Evolutionary conservation across 2,329 filamentous ascomycete species (phyloP).

Genomic region (Exserohilum turcica): DNA sequence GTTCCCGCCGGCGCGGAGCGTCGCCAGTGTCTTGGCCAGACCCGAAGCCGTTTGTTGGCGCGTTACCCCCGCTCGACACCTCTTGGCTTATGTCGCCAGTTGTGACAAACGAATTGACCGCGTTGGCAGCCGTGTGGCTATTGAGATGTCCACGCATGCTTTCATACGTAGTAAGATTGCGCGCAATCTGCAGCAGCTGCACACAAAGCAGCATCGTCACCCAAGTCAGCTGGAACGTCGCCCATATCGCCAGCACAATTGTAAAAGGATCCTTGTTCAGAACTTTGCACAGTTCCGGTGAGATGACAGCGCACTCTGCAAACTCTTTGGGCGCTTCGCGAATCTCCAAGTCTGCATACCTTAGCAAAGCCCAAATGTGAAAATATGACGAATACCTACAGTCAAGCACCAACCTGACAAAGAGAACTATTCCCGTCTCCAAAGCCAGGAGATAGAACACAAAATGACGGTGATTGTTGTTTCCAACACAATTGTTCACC

Average conservation of each 20-base stretch:
- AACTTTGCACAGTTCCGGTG: slow-evolving; percentile 73
- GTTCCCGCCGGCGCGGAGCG: slow-evolving; percentile 48
- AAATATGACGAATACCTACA: slow-evolving; percentile 60
- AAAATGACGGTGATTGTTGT: slow-evolving; percentile 96
- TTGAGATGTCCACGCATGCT: slow-evolving; percentile 85
- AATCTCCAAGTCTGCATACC: slow-evolving; percentile 64
- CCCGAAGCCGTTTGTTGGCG: slow-evolving; percentile 61
- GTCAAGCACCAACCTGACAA: slow-evolving; percentile 73
- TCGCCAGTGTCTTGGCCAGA: slow-evolving; percentile 62
- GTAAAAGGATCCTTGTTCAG: slow-evolving; percentile 85
- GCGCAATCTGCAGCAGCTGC: slow-evolving; percentile 88
- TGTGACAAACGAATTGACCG: slow-evolving; percentile 75
- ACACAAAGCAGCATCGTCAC: slow-evolving; percentile 96
- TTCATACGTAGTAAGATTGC: slow-evolving; percentile 94
- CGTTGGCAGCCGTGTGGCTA: slow-evolving; percentile 59
- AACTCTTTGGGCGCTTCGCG: slow-evolving; percentile 57
- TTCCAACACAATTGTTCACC: slow-evolving; percentile 94
- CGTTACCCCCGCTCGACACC: slow-evolving; percentile 44
- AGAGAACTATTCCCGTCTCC: slow-evolving; percentile 73
- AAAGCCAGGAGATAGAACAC: slow-evolving; percentile 84
- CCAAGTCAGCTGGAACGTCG: slow-evolving; percentile 85
- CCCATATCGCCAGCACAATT: slow-evolving; percentile 79
- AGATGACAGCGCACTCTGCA: slow-evolving; percentile 72
- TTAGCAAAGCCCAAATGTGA: slow-evolving; percentile 24
- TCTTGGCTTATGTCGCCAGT: slow-evolving; percentile 69